Conservation (phyloP, 2,329 filamentous ascomycete genomes). For the Fusarium falciforme region DNA sequence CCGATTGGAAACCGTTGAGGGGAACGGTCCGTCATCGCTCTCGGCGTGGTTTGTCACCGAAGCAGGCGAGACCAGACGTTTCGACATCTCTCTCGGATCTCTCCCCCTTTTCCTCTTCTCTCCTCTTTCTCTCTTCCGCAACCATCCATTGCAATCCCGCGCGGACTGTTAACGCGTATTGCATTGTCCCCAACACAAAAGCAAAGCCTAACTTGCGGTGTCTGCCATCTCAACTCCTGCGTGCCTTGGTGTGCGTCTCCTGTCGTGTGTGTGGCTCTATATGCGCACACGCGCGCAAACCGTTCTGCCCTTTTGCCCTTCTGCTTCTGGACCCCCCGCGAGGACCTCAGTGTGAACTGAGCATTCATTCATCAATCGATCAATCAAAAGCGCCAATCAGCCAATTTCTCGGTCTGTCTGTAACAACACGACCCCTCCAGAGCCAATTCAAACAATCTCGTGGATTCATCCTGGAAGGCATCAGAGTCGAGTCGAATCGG, state of each 20-base stretch:
- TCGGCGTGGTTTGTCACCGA: conserved; percentile 22
- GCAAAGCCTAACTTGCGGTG: conserved; percentile 10
- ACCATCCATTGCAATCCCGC: conserved; percentile 21
- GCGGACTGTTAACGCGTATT: conserved; percentile 7
- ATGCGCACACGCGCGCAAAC: conserved; percentile 44
- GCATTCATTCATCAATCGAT: conserved; percentile 7
- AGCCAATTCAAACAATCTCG: conserved; percentile 4
- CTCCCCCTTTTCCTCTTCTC: conserved; percentile 11
- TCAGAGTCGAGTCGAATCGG: conserved; percentile 30
- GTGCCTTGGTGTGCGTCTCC: conserved; percentile 17
- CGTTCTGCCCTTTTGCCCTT: conserved; percentile 6
- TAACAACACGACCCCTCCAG: conserved; percentile 2
- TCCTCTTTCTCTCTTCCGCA: conserved; percentile 1
- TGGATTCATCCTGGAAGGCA: conserved; percentile 11
- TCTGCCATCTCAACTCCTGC: conserved; percentile 5
- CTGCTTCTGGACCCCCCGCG: not conserved
- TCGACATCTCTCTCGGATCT: conserved; percentile 12
- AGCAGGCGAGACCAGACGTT: conserved; percentile 4
- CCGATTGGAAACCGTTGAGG: conserved; percentile 35
- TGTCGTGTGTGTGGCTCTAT: conserved; percentile 29
- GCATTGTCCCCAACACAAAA: conserved; percentile 4
- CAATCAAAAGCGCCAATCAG: conserved; percentile 28
- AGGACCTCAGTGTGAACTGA: conserved; percentile 4
- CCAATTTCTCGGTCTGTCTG: not conserved
- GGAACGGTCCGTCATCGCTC: conserved; percentile 13